phyloP scores from a whole-genome alignment of 768 basidiomycete genomes.

The Lactifluus subvellereus region DNA sequence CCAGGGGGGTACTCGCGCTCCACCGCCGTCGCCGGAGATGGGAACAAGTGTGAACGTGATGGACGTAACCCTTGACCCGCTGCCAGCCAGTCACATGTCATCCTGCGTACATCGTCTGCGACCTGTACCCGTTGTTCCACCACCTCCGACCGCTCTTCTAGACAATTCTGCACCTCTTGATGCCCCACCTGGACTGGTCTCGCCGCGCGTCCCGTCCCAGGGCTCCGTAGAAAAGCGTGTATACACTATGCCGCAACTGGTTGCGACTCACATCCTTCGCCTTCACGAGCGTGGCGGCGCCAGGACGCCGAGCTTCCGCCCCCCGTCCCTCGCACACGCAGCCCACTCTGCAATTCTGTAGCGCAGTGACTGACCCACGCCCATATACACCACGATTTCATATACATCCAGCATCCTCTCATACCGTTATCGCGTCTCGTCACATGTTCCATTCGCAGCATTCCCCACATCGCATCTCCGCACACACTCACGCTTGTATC shows the following conservation, averaged over 20 bases:
- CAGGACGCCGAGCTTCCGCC: conserved; percentile 9
- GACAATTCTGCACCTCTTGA: not conserved
- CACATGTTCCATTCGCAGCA: conserved; percentile 11
- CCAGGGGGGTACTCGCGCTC: conserved; percentile 19
- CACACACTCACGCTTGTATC: conserved; percentile 13
- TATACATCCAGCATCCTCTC: not conserved
- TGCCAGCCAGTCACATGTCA: conserved; percentile 8
- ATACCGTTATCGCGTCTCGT: conserved; percentile 3
- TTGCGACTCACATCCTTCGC: conserved; percentile 23
- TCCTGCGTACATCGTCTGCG: not conserved
- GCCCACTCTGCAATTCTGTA: conserved; percentile 11
- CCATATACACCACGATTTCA: not conserved
- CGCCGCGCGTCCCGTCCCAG: conserved; percentile 10
- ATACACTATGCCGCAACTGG: conserved; percentile 24
- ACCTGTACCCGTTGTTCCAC: not conserved
- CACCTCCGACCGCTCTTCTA: not conserved
- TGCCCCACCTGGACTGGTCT: conserved; percentile 15
- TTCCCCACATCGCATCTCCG: conserved; percentile 6
- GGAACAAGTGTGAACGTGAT: conserved; percentile 5
- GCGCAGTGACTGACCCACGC: not conserved
- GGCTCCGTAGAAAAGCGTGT: conserved; percentile 11
- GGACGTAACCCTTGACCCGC: conserved; percentile 13
- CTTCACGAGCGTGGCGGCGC: conserved; percentile 18
- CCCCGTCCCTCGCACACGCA: conserved; percentile 4
- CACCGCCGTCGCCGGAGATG: conserved; percentile 22